Percentiles rank a stretch among this genome's conserved stretches.
These are phyloP conservation scores for Globisporangium irregulare DNA, from an alignment of 352 stramenopile genomes.

Conservation along the genomic window DNA sequence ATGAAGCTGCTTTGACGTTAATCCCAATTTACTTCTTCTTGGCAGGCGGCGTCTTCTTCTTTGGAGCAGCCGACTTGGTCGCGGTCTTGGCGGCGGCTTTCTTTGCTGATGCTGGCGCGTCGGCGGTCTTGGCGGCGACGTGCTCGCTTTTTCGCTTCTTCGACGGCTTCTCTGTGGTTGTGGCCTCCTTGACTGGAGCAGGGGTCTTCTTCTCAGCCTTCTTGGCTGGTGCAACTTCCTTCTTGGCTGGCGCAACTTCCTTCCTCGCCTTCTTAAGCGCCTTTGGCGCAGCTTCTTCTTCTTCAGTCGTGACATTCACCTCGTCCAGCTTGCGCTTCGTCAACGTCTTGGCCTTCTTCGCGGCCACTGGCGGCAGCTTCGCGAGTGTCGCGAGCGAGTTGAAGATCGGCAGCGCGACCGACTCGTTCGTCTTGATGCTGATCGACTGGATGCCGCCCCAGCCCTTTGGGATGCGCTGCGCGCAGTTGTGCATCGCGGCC, in stretches of 20 bases:
- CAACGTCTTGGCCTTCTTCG: constrained; percentile 39
- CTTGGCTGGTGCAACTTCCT: constrained; percentile 18
- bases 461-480: constrained; percentile 78
- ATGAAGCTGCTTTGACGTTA: background rate
- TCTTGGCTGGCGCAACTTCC: constrained; percentile 8
- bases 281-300: background rate
- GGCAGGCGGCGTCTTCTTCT: background rate
- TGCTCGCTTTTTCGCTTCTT: background rate
- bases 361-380: constrained; percentile 52
- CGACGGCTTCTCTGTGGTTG: background rate
- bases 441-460: constrained; percentile 93
- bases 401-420: constrained; percentile 90
- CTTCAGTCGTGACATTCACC: constrained; percentile 17
- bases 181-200: background rate
- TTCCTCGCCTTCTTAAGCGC: constrained; percentile 25
- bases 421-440: constrained; percentile 87
- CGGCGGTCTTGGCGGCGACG: background rate
- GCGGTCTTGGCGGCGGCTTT: background rate
- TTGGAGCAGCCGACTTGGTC: background rate
- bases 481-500: constrained; percentile 67
- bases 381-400: constrained; percentile 64
- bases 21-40: constrained; percentile 28
- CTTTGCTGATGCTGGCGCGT: background rate
- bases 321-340: constrained; percentile 72
- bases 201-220: background rate